These are phyloP conservation scores for Beauveria pseudobassiana DNA, from an alignment of 2,329 filamentous ascomycete genomes.

Conservation along the genomic window DNA sequence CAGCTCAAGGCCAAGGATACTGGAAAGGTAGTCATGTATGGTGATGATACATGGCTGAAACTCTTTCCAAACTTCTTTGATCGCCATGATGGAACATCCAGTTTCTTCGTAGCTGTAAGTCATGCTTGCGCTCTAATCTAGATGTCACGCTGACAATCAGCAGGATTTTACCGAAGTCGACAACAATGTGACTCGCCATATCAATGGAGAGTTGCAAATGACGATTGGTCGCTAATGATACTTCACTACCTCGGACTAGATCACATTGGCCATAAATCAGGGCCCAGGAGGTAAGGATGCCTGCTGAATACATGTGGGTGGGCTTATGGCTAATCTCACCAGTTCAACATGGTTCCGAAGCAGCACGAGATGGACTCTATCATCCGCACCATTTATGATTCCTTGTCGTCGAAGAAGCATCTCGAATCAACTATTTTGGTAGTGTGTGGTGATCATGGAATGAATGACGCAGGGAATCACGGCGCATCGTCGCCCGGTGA, in stretches of 20 bases:
- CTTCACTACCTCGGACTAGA: constrained; percentile 94
- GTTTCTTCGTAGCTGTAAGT: constrained; percentile 94
- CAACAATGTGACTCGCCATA: constrained; percentile 89
- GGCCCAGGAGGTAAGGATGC: constrained; percentile 61
- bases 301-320: background rate
- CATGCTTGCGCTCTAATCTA: background rate
- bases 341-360: constrained; percentile 87
- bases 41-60: constrained; percentile 97
- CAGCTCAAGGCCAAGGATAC: constrained; percentile 70
- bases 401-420: constrained; percentile 63
- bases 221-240: constrained; percentile 90
- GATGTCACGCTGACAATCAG: constrained; percentile 1
- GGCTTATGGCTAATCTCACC: constrained; percentile 8
- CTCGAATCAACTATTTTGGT: constrained; percentile 75
- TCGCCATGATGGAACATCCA: constrained; percentile 84
- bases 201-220: constrained; percentile 66
- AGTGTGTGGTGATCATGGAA: constrained; percentile 91
- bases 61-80: constrained; percentile 86
- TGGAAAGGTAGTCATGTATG: constrained; percentile 86
- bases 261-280: constrained; percentile 95
- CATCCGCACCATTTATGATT: constrained; percentile 65
- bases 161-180: constrained; percentile 98
- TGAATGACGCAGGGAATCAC: constrained; percentile 98
- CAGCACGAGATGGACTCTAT: constrained; percentile 90
- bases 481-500: constrained; percentile 90